Percentiles rank a stretch among this genome's conserved stretches.
phyloP scores from a whole-genome alignment of 1,139 yeast species.

The Saccharomyces hybrid region DNA sequence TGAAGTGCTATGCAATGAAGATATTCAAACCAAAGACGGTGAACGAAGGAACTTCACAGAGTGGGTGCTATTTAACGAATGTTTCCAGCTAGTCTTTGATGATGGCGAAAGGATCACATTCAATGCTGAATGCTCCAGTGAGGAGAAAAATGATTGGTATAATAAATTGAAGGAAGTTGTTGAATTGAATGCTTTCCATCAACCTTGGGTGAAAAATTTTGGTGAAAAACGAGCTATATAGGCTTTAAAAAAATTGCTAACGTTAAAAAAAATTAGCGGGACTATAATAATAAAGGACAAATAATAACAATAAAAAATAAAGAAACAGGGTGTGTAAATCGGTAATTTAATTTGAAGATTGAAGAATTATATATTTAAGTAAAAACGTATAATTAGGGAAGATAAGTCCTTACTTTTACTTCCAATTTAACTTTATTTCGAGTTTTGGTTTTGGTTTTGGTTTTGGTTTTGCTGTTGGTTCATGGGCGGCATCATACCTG shows the following conservation, averaged over 20 bases:
- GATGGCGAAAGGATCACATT: slow-evolving; percentile 66
- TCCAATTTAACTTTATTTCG: slow-evolving; percentile 2
- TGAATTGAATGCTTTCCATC: slow-evolving; percentile 44
- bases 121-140: slow-evolving; percentile 50
- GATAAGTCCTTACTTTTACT: not conserved
- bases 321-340: too few relatives aligned
- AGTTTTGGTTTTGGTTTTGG: slow-evolving; percentile 9
- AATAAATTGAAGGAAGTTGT: slow-evolving; percentile 44
- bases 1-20: slow-evolving; percentile 47
- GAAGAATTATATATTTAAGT: too few relatives aligned
- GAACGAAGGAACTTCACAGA: slow-evolving; percentile 51
- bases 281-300: too few relatives aligned
- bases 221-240: slow-evolving; percentile 5
- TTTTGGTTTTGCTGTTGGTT: slow-evolving; percentile 11
- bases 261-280: too few relatives aligned
- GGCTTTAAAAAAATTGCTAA: too few relatives aligned
- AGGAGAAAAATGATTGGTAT: slow-evolving; percentile 54
- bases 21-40: slow-evolving; percentile 18
- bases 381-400: not conserved
- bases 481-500: slow-evolving; percentile 32
- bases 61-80: slow-evolving; percentile 50
- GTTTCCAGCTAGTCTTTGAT: slow-evolving; percentile 57
- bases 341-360: not conserved
- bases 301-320: too few relatives aligned
- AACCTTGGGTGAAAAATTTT: slow-evolving; percentile 58